Base-by-base conservation (phyloP, 768 basidiomycete species). In the Lactarius quietus region DNA sequence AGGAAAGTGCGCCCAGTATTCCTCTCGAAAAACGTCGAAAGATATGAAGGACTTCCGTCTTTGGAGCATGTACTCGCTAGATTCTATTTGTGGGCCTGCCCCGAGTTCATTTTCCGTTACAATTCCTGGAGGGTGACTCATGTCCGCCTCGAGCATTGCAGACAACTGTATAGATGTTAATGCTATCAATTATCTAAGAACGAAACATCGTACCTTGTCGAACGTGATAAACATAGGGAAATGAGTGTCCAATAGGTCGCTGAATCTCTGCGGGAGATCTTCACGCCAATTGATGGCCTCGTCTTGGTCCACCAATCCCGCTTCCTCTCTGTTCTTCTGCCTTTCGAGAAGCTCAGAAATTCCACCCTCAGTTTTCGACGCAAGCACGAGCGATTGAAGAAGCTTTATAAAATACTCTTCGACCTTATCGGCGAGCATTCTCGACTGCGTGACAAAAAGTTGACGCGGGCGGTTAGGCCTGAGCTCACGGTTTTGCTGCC, bases 391-490 rank as follows among this genome's bases (percentile, higher is more conserved):
- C 0, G 85, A 83, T 15, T 79, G 75, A 14, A 82, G 69, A 15
- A 89, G 74, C 69, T 84, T 83, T 8, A 68, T 63, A 70, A 86
- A 92, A 70, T 88, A 86, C 57, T 87, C 85, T 66, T 86, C 80
- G 26, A 91, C 89, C 68, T 87, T 88, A n/a, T 75, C 77, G 0
- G 87, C 88, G 6, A 91, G 80, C 20, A 85, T 78, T 29, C 80
- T 80, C 3, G 89, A 90, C 68, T 89, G 85, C 0, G 89, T 91
- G 2, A 91, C 85, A 65, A 91, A 91, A n/a, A 91, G 74, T 69
- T 91, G 89, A 20, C 87, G 81, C 23, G 65, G 65, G 39, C 61
- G 61, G 9, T 66, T 61, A 1, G 86, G 84, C 69, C 82, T 83
- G 0, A 75, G 70, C 48, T 78, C 72, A 5, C 73, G 68, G 15